A percentile compares a stretch with the other conserved stretches of the same genome.
Evolutionary conservation across 1,284 basidiomycete genomes (phyloP).

Genomic region (Cutaneotrichosporon sp.): DNA sequence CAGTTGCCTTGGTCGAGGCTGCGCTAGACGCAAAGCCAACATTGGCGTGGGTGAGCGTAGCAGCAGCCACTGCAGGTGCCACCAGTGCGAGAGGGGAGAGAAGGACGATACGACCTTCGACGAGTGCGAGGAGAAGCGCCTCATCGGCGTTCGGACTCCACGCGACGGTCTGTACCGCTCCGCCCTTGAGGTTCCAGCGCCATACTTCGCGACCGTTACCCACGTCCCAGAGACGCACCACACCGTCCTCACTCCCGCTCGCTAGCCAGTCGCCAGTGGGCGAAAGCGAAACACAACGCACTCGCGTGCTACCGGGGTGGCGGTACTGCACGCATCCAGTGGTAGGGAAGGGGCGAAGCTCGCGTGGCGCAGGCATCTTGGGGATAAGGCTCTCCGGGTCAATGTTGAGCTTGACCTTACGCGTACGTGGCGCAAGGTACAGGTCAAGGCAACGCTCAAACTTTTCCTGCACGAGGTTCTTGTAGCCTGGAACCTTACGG

Average conservation of each 20-base stretch:
- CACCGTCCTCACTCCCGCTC: conserved; percentile 87
- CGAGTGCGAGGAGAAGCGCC: conserved; percentile 42
- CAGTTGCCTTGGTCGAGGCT: conserved; percentile 45
- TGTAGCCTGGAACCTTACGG: conserved; percentile 88
- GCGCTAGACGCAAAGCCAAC: conserved; percentile 50
- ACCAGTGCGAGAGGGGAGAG: conserved; percentile 72
- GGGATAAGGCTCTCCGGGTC: conserved; percentile 90
- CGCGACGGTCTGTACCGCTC: conserved; percentile 75
- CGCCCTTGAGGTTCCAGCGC: conserved; percentile 77
- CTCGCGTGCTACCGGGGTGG: conserved; percentile 63
- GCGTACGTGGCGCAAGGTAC: conserved; percentile 92
- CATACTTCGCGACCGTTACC: conserved; percentile 86
- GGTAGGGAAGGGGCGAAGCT: conserved; percentile 91
- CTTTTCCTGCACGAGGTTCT: conserved; percentile 87
- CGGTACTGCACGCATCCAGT: conserved; percentile 72
- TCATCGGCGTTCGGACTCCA: conserved; percentile 92
- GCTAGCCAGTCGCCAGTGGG: conserved; percentile 88
- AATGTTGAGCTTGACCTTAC: conserved; percentile 80
- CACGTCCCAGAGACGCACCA: conserved; percentile 90
- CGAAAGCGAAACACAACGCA: conserved; percentile 75
- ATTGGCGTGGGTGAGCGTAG: conserved; percentile 60
- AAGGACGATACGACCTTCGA: conserved; percentile 68
- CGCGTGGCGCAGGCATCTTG: conserved; percentile 90
- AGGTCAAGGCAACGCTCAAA: conserved; percentile 94
- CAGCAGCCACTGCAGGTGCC: conserved; percentile 63